phyloP scores from a whole-genome alignment of 768 basidiomycete genomes.

The Suillus placidus region DNA sequence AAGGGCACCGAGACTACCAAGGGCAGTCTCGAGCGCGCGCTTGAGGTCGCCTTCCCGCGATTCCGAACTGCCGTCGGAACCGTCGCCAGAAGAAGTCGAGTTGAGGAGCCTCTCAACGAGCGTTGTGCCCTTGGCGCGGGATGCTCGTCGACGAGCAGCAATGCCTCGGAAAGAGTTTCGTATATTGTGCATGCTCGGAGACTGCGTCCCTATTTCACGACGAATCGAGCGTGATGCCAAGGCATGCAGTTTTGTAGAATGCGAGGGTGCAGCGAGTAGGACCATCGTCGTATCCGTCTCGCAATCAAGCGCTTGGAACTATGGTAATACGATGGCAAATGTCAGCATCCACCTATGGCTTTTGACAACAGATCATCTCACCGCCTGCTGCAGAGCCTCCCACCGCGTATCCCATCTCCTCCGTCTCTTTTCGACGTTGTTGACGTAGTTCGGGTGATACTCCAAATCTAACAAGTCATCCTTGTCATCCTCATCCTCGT shows the following conservation, averaged over 20 bases:
- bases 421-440: conserved; percentile 66
- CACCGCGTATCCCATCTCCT: conserved; percentile 75
- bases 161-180: conserved; percentile 62
- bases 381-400: conserved; percentile 75
- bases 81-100: conserved; percentile 49
- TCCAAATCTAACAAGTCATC: conserved; percentile 76
- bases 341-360: neutral
- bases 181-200: conserved; percentile 53
- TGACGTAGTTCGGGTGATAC: conserved; percentile 72
- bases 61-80: conserved; percentile 56
- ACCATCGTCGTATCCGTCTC: conserved; percentile 82
- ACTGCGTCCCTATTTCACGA: conserved; percentile 52
- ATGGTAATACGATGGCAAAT: conserved; percentile 17
- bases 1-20: conserved; percentile 66
- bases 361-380: conserved; percentile 34
- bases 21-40: conserved; percentile 65
- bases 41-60: conserved; percentile 66
- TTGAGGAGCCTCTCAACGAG: conserved; percentile 47
- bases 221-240: conserved; percentile 72
- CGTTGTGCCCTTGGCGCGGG: conserved; percentile 47
- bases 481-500: conserved; percentile 69
- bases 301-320: conserved; percentile 80
- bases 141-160: conserved; percentile 54
- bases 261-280: conserved; percentile 73
- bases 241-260: conserved; percentile 65